Percentiles rank a stretch among this genome's conserved stretches.
Conservation (phyloP, 495 filamentous ascomycete genomes). For the Hapsidospora chrysogenum region DNA sequence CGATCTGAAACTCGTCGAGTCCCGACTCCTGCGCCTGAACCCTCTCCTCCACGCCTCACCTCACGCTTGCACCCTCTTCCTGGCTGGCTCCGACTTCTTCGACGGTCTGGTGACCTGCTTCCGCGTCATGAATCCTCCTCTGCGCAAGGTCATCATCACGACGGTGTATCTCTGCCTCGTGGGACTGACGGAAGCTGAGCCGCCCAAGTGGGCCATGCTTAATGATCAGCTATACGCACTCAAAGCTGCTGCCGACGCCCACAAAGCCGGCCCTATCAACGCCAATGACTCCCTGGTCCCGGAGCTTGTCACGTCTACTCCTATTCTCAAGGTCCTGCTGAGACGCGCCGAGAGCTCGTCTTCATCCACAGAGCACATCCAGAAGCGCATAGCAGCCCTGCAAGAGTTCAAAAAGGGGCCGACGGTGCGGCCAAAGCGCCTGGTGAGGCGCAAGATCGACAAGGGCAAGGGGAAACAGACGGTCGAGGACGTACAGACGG, state of each 20-base stretch:
- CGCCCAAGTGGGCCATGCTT: constrained; percentile 51
- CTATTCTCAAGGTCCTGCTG: constrained; percentile 30
- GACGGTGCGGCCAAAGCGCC: constrained; percentile 34
- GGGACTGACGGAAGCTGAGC: constrained; percentile 45
- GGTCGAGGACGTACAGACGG: constrained; percentile 25
- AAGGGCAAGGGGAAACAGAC: constrained; percentile 54
- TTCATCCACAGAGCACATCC: constrained; percentile 28
- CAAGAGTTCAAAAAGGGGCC: constrained; percentile 34
- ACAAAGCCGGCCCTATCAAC: constrained; percentile 31
- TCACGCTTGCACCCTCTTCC: constrained; percentile 40
- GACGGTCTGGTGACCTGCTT: constrained; percentile 57
- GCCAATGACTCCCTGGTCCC: constrained; percentile 38
- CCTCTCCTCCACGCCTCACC: constrained; percentile 37
- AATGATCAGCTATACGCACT: constrained; percentile 72
- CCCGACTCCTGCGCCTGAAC: constrained; percentile 25
- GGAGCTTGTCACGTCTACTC: constrained; percentile 47
- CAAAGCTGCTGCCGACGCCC: constrained; percentile 44
- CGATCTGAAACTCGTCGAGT: constrained; percentile 28
- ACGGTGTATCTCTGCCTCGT: constrained; percentile 55
- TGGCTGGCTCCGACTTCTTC: constrained; percentile 72
- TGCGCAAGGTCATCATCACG: constrained; percentile 46
- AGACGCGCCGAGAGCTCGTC: constrained; percentile 23
- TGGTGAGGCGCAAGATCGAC: constrained; percentile 24
- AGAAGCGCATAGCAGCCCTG: constrained; percentile 39
- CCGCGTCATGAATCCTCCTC: constrained; percentile 35